Base-by-base conservation (phyloP, 805 yeast genomes). In the Metschnikowia koreensis region DNA sequence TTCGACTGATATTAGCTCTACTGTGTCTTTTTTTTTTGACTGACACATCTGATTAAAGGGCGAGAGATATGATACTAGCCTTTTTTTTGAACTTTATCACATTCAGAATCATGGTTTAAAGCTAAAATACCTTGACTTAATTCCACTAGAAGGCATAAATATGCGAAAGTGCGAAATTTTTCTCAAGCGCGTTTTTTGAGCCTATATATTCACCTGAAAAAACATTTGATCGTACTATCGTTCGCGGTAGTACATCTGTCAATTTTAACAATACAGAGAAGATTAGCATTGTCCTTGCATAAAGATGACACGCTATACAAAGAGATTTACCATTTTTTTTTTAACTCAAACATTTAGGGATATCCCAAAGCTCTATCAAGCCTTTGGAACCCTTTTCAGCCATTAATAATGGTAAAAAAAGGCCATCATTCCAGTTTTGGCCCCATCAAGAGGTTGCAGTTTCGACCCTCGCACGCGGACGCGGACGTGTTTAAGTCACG, bases 281-380 rank as follows among this genome's bases (percentile, higher is more conserved):
- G 98, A 94, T 93, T 92, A 93, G 98, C 98, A 94, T 96, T 96
- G 97, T 97, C 98, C 98, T 97, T 93, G 98, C 98, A 93, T 94
- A 94, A 94, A 97, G 98, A 93, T 93, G 98, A 92, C 97, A 96
- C 97, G 97, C 97, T 92, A 86, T 91, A 90, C 97, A 93, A 93
- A 93, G 97, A 93, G 98, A 92, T 93, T 90, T 88, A 82, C 74
- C 77, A 74, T 80, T 85, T 87, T 89, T 89, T 89, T 90, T 16
- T 33, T 6, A 34, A 26, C 13, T 9, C 13, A 1, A 9, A 31
- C 27, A 7, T 16, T 16, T 7, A 5, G 6, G 7, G 39, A 33
- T 16, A n/a, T 13, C 11, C 2, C 3, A 37, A 37, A 12, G 13
- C 2, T 16, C 11, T 15, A 5, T 15, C 6, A 37, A 37, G 17